phyloP scores from a whole-genome alignment of 345 rosid species.

The Bretschneidera sinensis region DNA sequence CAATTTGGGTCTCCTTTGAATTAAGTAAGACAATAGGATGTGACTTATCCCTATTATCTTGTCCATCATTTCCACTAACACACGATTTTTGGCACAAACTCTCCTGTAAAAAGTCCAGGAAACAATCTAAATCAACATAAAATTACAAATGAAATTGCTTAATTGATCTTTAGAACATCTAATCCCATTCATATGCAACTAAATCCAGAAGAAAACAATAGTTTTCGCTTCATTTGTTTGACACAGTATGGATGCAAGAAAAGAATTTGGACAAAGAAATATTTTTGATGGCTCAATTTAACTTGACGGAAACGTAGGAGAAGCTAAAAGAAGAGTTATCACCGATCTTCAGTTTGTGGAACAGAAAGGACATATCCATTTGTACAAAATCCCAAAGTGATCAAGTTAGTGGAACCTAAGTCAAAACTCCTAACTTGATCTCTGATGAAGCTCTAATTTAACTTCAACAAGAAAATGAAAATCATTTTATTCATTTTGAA shows the following conservation, averaged over 20 bases:
- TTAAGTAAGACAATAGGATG: constrained; percentile 40
- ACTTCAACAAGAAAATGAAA: not conserved
- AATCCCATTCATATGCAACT: not conserved
- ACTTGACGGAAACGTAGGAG: not conserved
- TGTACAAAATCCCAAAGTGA: too few species aligned
- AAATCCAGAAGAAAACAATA: not conserved
- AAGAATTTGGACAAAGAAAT: not conserved
- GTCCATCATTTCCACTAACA: constrained; percentile 4
- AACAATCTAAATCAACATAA: not conserved
- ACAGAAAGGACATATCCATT: too few species aligned
- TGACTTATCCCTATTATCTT: constrained; percentile 20
- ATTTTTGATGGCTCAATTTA: not conserved
- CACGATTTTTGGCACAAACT: constrained; percentile 22
- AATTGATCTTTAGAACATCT: not conserved
- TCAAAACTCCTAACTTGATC: too few species aligned
- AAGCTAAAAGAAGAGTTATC: not conserved
- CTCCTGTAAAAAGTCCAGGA: constrained; percentile 26
- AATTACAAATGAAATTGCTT: not conserved
- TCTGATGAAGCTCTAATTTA: too few species aligned
- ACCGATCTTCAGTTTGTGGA: too few species aligned
- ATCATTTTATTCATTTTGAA: not conserved
- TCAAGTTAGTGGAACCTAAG: too few species aligned
- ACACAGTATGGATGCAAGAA: not conserved
- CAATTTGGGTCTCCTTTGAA: constrained; percentile 41
- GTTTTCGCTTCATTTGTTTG: too few species aligned